Conservation (phyloP, 495 filamentous ascomycete genomes). For the Copromyces sp. region DNA sequence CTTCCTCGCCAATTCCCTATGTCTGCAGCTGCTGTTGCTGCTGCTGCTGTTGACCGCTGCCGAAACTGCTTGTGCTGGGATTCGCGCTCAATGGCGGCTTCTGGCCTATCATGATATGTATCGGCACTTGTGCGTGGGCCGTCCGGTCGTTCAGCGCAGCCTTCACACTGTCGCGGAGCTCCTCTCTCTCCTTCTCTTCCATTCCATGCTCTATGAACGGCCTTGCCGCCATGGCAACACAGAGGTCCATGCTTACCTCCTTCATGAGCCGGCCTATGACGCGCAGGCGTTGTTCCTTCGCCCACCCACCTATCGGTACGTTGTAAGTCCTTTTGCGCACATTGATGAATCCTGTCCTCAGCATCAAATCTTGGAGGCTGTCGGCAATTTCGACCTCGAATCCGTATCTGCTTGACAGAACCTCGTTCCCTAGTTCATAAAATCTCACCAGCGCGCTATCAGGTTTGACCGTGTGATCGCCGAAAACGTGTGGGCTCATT, state of each 20-base stretch:
- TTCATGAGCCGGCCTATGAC: conserved; percentile 43
- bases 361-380: conserved; percentile 26
- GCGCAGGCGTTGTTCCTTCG: conserved; percentile 43
- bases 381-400: conserved; percentile 33
- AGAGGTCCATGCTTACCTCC: conserved; percentile 44
- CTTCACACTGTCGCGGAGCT: conserved; percentile 19
- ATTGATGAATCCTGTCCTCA: conserved; percentile 41
- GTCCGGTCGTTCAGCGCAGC: conserved; percentile 21
- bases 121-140: conserved; percentile 33
- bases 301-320: conserved; percentile 54
- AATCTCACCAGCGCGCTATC: conserved; percentile 36
- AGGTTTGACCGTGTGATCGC: conserved; percentile 37
- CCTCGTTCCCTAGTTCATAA: conserved; percentile 21
- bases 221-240: conserved; percentile 42
- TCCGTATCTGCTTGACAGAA: conserved; percentile 28
- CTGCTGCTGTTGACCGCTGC: not conserved
- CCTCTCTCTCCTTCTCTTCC: conserved; percentile 27
- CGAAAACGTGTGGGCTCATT: conserved; percentile 37
- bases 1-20: not conserved
- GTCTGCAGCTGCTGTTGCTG: not conserved
- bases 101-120: conserved; percentile 35
- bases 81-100: conserved; percentile 19
- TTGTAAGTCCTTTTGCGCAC: conserved; percentile 42
- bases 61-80: not conserved
- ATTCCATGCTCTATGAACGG: conserved; percentile 42